Evolutionary conservation across 148 eudicot genomes (phyloP), one percentile per base, ranked within the genome.

Genomic region (Rhododendron williamsianum): DNA sequence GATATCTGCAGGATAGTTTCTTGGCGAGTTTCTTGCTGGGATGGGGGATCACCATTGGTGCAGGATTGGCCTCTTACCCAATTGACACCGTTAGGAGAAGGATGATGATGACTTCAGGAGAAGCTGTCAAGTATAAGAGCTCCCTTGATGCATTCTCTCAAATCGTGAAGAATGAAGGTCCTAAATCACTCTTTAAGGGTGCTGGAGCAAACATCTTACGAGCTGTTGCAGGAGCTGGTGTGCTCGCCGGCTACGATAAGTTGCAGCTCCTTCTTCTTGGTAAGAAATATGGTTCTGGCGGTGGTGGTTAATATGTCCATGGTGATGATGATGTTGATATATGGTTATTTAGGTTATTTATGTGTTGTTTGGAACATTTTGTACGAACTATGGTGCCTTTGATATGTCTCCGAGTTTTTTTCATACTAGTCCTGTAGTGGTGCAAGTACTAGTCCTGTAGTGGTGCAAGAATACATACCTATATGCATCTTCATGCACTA

Each of bases 41-140:
- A 85, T 93, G 96, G 96, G 92, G 88, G 6, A 89, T 93, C 85
- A 91, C 96, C 6, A 91, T 89, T 58, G 92, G 92, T 84, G 96
- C 93, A 54, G 94, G 95, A 25, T 87, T 92, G 81, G 92, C 93
- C 71, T 87, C 94, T 23, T 93, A 93, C 87, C 95, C 95, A 21
- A 84, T 92, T 33, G 95, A 93, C 27, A 93, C 95, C 0, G 92
- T 93, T 45, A 92, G 93, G 48, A 93, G 95, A 89, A 90, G 93
- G 82, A 93, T 93, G 95, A 93, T 93, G 93, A 93, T 93, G 94
- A 93, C 93, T 10, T 93, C 95, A 1, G 93, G 95, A 76, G 92
- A 93, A 86, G 94, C 94, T 52, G 93, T 92, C 76, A 93, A 93
- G 81, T 93, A 93, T 86, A 93, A 93, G 91, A 88, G 87, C 81